Conservation (phyloP, 2,329 filamentous ascomycete species). For the Scytalidium lignicola region DNA sequence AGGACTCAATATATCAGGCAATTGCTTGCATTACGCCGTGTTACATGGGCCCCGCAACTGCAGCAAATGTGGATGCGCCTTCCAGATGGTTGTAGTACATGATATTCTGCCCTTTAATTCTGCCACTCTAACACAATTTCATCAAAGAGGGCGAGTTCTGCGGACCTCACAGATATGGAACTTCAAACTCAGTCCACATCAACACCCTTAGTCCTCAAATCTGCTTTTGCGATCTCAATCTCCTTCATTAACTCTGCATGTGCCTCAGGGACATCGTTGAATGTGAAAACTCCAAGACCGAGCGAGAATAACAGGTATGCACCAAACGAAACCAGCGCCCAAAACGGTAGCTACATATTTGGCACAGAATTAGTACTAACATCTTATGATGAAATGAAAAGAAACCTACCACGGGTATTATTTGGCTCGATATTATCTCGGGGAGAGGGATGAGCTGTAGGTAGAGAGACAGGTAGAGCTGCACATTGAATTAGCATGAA, state of each 20-base stretch:
- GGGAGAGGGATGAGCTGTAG: constrained; percentile 80
- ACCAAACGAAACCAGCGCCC: constrained; percentile 85
- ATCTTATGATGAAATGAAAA: not conserved
- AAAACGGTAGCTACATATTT: constrained; percentile 73
- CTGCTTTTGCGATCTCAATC: constrained; percentile 70
- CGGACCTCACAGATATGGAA: not conserved
- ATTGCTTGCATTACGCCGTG: too few relatives aligned
- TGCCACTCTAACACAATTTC: too few relatives aligned
- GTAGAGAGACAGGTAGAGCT: constrained; percentile 88
- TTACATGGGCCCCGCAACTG: too few relatives aligned
- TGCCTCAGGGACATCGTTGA: constrained; percentile 91
- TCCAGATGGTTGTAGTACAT: too few relatives aligned
- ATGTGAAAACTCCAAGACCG: constrained; percentile 87
- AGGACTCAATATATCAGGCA: too few relatives aligned
- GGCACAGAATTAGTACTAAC: constrained; percentile 4
- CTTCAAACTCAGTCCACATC: constrained; percentile 36
- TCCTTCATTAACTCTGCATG: constrained; percentile 85
- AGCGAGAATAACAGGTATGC: constrained; percentile 88
- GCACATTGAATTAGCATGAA: constrained; percentile 10
- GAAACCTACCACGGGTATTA: constrained; percentile 31
- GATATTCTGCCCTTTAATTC: too few relatives aligned
- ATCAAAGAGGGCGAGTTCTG: too few relatives aligned
- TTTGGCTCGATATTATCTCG: constrained; percentile 69
- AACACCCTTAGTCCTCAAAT: constrained; percentile 69
- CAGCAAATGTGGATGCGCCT: too few relatives aligned